phyloP scores from a whole-genome alignment of 192 early-diverging fungal genomes.

The Entophlyctis helioformis region DNA sequence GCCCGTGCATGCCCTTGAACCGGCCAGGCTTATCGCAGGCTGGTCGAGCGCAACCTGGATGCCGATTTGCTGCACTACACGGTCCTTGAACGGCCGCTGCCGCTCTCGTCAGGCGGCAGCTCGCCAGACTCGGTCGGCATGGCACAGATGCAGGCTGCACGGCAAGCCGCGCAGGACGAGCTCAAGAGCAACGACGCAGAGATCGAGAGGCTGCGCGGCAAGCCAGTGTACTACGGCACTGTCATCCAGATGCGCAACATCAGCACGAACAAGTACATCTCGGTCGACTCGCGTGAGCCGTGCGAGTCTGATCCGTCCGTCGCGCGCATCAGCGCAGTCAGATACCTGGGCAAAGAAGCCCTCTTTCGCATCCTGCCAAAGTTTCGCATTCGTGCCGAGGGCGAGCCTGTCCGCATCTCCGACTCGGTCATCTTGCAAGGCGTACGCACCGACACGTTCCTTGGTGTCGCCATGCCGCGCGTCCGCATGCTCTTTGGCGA shows the following conservation, averaged over 20 bases:
- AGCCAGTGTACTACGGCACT: conserved; percentile 17
- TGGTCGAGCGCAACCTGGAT: too few species aligned
- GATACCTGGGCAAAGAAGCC: conserved; percentile 2
- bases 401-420: conserved; percentile 16
- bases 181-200: conserved; percentile 21
- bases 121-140: too few species aligned
- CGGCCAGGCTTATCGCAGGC: too few species aligned
- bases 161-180: too few species aligned
- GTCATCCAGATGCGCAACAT: conserved; percentile 17
- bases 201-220: conserved; percentile 8
- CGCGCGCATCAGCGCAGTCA: conserved; percentile 11
- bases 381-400: conserved; percentile 20
- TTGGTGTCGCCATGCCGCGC: too few species aligned
- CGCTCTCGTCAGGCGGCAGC: too few species aligned
- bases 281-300: conserved; percentile 12
- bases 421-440: conserved; percentile 17
- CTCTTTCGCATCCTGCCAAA: conserved; percentile 21
- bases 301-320: conserved; percentile 6
- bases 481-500: too few species aligned
- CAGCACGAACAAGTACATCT: conserved; percentile 8
- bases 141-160: too few species aligned
- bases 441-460: conserved; percentile 13
- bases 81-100: too few species aligned
- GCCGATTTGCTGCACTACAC: too few species aligned
- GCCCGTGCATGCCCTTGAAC: too few species aligned